Percentiles rank a stretch among this genome's conserved stretches.
phyloP scores from a whole-genome alignment of 257 asterid genomes.

The Nicotiana knightiana region DNA sequence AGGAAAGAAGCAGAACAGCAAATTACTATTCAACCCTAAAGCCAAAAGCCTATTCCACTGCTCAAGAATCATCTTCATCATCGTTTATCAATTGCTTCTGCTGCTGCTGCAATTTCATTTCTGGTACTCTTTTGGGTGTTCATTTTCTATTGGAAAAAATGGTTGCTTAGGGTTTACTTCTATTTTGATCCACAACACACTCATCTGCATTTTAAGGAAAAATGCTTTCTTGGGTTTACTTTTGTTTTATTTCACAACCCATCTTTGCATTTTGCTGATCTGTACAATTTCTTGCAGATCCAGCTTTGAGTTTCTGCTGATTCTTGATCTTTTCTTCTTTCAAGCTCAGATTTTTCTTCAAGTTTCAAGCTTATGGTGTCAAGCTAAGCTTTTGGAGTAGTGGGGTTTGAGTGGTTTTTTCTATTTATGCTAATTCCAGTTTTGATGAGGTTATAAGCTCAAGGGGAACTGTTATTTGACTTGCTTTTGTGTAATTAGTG shows the following conservation, averaged over 20 bases:
- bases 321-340: background rate
- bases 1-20: conserved; percentile 20
- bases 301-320: background rate
- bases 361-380: background rate
- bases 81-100: conserved; percentile 22
- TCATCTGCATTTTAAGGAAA: background rate
- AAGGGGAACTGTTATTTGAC: background rate
- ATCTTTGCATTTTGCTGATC: conserved; percentile 15
- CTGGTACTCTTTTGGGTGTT: background rate
- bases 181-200: background rate
- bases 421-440: background rate
- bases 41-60: conserved; percentile 7
- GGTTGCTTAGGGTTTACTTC: conserved; percentile 8
- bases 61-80: conserved; percentile 28
- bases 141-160: background rate
- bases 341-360: background rate
- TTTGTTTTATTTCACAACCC: background rate
- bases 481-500: background rate
- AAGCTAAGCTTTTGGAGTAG: background rate
- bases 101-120: background rate
- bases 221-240: background rate
- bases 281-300: conserved; percentile 9
- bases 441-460: conserved; percentile 11
- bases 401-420: background rate
- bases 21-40: conserved; percentile 6